Percentiles rank a stretch among this genome's conserved stretches.
Conservation (phyloP, 768 basidiomycete genomes). For the Holtermannia corniformis region DNA sequence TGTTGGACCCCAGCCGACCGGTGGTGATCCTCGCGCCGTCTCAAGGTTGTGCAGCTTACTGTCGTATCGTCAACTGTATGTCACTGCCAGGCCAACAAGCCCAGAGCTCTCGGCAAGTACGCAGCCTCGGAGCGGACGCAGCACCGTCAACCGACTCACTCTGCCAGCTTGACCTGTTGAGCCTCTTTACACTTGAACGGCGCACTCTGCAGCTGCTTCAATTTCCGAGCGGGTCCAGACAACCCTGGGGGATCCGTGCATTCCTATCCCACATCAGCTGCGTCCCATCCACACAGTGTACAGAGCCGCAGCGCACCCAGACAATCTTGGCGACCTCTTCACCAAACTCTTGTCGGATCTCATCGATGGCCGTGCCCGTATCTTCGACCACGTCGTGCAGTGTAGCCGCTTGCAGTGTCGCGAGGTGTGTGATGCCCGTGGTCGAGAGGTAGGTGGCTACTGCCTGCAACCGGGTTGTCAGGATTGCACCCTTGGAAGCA, state of each 20-base stretch:
- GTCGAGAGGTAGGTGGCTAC: constrained; percentile 36
- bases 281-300: constrained; percentile 1
- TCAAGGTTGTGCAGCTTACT: constrained; percentile 40
- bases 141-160: constrained; percentile 19
- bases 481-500: neutral
- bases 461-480: constrained; percentile 12
- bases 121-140: neutral
- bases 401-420: constrained; percentile 38
- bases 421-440: constrained; percentile 33
- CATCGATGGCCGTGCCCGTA: constrained; percentile 35
- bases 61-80: neutral
- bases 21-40: constrained; percentile 32
- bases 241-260: constrained; percentile 33
- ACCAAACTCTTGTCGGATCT: neutral
- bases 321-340: neutral
- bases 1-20: constrained; percentile 35
- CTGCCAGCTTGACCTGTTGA: constrained; percentile 38
- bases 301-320: neutral
- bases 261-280: constrained; percentile 16
- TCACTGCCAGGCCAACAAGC: neutral
- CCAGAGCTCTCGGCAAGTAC: neutral
- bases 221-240: constrained; percentile 25
- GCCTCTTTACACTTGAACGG: constrained; percentile 32
- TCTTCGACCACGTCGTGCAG: constrained; percentile 43
- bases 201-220: constrained; percentile 31